Conservation (phyloP, 345 rosid genomes). For the Populus pruinosa region DNA sequence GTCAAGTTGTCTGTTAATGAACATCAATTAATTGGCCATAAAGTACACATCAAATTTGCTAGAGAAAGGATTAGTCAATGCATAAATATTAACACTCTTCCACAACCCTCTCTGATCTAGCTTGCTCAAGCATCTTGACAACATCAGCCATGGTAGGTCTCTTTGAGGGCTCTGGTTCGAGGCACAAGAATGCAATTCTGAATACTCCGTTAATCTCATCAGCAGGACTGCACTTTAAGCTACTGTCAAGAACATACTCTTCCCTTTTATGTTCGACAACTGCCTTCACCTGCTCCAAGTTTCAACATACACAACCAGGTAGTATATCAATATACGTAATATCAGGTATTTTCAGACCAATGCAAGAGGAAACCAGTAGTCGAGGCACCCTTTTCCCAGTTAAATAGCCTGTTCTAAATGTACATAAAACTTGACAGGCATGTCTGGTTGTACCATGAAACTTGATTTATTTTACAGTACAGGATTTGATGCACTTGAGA, state of each 20-base stretch:
- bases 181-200: constrained; percentile 63
- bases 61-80: not conserved
- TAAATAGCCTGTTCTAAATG: not conserved
- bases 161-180: constrained; percentile 67
- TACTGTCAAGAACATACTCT: constrained; percentile 55
- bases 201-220: constrained; percentile 57
- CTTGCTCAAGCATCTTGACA: constrained; percentile 75
- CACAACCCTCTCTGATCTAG: constrained; percentile 26
- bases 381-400: not conserved
- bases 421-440: not conserved
- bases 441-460: not conserved
- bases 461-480: not conserved
- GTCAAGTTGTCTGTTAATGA: not conserved
- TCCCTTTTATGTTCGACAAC: constrained; percentile 65
- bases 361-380: not conserved
- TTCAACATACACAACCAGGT: constrained; percentile 1
- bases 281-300: constrained; percentile 55
- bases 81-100: not conserved
- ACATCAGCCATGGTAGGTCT: constrained; percentile 87
- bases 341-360: not conserved
- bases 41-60: not conserved
- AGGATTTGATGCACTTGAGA: not conserved
- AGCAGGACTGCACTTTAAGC: constrained; percentile 48
- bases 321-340: not conserved
- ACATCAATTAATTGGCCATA: not conserved